These are phyloP conservation scores for Chloris gayana DNA, from an alignment of 176 grass and related monocot genomes.

Conservation along the genomic window DNA sequence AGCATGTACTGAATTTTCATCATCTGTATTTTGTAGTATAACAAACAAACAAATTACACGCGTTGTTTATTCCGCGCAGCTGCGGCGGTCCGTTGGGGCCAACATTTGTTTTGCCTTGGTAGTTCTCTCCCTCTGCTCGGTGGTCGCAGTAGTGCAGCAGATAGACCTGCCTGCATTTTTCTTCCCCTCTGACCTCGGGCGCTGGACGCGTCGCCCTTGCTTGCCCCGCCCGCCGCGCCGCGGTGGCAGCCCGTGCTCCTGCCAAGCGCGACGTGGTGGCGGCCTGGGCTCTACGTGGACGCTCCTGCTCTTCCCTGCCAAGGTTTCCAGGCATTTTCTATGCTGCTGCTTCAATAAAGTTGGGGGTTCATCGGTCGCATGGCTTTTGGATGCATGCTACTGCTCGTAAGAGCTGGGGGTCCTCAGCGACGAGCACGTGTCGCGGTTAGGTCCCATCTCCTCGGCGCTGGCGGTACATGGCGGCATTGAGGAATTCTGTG, in stretches of 20 bases:
- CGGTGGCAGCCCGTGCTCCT: neutral
- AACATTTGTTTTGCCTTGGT: neutral
- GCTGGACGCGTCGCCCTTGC: conserved; percentile 22
- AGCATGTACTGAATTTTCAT: conserved; percentile 5
- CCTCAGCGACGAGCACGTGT: conserved; percentile 16
- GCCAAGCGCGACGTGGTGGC: conserved; percentile 8
- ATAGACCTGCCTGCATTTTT: conserved; percentile 8
- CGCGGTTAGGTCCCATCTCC: neutral
- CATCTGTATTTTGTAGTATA: neutral
- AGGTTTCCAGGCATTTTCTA: neutral
- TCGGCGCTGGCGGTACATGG: neutral
- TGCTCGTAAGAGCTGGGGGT: neutral
- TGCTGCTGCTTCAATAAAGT: neutral
- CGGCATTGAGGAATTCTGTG: neutral
- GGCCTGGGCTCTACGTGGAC: neutral
- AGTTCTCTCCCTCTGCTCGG: neutral
- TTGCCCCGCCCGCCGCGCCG: neutral
- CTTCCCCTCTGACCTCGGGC: neutral
- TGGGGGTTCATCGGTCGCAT: neutral
- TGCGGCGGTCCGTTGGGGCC: neutral
- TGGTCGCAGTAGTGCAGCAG: neutral
- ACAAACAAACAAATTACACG: too few species aligned
- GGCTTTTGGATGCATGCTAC: neutral
- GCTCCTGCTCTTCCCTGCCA: neutral
- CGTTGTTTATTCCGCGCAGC: neutral